These are phyloP conservation scores for Priceomyces castillae DNA, from an alignment of 805 yeast genomes.

Conservation along the genomic window DNA sequence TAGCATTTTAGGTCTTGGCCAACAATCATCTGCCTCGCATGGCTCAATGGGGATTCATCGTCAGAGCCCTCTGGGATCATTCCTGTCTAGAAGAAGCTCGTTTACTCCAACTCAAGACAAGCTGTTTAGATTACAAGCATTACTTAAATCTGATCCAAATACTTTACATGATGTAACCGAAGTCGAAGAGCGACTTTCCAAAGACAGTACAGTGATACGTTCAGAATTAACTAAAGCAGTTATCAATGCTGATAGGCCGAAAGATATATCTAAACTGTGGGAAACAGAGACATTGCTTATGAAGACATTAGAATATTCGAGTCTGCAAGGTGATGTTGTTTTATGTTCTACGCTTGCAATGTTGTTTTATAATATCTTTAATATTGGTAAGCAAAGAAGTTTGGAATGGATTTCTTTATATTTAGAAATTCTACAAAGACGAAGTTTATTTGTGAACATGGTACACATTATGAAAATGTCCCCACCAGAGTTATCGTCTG, in stretches of 20 bases:
- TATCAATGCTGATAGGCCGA: conserved; percentile 10
- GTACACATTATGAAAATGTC: conserved; percentile 51
- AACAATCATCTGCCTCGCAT: conserved; percentile 4
- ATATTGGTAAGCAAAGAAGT: conserved; percentile 26
- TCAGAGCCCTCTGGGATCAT: conserved; percentile 11
- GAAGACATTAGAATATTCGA: conserved; percentile 53
- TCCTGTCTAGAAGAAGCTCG: conserved; percentile 20
- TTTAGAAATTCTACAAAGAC: conserved; percentile 50
- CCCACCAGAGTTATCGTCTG: conserved; percentile 26
- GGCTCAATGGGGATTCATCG: conserved; percentile 3
- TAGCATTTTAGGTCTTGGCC: conserved; percentile 1
- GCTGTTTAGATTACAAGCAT: conserved; percentile 4
- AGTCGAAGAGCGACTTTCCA: conserved; percentile 12
- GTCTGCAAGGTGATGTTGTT: conserved; percentile 61
- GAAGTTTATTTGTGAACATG: conserved; percentile 54
- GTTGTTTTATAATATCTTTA: conserved; percentile 42
- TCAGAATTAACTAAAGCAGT: conserved; percentile 29
- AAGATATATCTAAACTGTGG: conserved; percentile 48
- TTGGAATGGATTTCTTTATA: conserved; percentile 59
- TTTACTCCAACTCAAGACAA: conserved; percentile 16
- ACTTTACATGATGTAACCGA: conserved; percentile 12
- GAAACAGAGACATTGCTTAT: conserved; percentile 47
- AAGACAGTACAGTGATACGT: conserved; percentile 11
- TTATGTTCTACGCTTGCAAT: conserved; percentile 57
- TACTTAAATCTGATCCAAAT: not conserved